Conservation (phyloP, 2,329 filamentous ascomycete genomes). For the Didymella glomerata region DNA sequence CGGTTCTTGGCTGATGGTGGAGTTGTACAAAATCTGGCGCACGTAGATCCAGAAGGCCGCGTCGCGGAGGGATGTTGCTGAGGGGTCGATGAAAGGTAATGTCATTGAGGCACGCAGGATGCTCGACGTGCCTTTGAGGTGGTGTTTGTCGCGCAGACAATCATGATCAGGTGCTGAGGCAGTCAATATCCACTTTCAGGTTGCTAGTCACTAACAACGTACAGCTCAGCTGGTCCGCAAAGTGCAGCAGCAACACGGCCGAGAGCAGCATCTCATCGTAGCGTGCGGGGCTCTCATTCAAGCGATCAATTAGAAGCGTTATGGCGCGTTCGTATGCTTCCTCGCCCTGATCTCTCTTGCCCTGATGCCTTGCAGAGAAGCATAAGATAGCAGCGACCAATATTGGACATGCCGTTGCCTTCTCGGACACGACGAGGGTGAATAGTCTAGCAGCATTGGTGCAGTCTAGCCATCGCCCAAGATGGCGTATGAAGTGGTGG, state of each 20-base stretch:
- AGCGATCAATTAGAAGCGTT: conserved; percentile 37
- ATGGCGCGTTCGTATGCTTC: conserved; percentile 40
- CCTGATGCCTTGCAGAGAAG: conserved; percentile 41
- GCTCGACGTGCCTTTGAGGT: conserved; percentile 41
- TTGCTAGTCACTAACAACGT: not conserved
- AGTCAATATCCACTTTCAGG: not conserved
- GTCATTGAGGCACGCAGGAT: conserved; percentile 40
- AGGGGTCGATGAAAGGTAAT: conserved; percentile 38
- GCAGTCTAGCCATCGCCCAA: conserved; percentile 45
- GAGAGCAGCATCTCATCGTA: conserved; percentile 41
- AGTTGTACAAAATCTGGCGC: conserved; percentile 43
- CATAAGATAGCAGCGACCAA: conserved; percentile 38
- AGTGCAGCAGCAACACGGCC: conserved; percentile 44
- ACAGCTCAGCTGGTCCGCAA: conserved; percentile 41
- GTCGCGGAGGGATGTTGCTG: conserved; percentile 40
- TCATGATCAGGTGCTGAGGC: conserved; percentile 30
- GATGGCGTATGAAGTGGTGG: conserved; percentile 40
- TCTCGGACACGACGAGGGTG: conserved; percentile 35
- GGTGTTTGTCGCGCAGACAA: conserved; percentile 37
- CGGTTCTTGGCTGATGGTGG: conserved; percentile 43
- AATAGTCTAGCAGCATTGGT: conserved; percentile 42
- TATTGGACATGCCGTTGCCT: conserved; percentile 35
- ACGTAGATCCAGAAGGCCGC: conserved; percentile 48
- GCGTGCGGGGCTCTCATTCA: conserved; percentile 31
- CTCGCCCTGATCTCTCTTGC: conserved; percentile 27